Evolutionary conservation across 306 rosid genomes (phyloP).

Genomic region (Quercus glauca): DNA sequence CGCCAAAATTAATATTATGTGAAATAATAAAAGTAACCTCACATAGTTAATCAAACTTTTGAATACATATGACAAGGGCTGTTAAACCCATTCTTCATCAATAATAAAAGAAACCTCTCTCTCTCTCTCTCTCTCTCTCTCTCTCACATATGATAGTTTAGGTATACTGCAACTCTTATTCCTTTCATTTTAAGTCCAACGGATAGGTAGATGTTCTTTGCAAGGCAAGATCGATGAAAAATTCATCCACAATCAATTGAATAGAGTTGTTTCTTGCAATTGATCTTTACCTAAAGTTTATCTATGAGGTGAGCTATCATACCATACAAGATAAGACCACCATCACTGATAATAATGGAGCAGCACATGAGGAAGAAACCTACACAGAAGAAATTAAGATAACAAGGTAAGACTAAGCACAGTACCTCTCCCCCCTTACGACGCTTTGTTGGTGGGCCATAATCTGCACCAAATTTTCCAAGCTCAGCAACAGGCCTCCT

Average conservation of each 20-base stretch:
- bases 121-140: no score
- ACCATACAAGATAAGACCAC: not conserved
- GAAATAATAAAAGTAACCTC: not conserved
- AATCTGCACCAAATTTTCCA: constrained; percentile 59
- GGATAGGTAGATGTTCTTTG: not conserved
- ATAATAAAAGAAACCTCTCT: no score
- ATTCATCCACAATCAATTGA: not conserved
- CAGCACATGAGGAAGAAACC: constrained; percentile 18
- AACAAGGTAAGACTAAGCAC: constrained; percentile 29
- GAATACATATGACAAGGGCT: not conserved
- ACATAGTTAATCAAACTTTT: not conserved
- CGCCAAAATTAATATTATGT: not conserved
- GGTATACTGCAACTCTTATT: no score
- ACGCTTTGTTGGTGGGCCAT: constrained; percentile 61
- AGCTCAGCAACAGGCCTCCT: constrained; percentile 64
- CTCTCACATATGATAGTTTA: no score
- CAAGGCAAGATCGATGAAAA: not conserved
- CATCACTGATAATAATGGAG: not conserved
- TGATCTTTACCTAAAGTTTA: not conserved
- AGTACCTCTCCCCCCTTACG: constrained; percentile 96
- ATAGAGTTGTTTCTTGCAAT: not conserved
- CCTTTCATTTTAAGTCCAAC: not conserved
- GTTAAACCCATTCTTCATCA: not conserved
- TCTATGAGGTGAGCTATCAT: not conserved
- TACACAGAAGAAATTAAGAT: constrained; percentile 10